Evolutionary conservation across 208 protist species (phyloP), one percentile per base, ranked within the genome.

Genomic region (Lotmaria passim): DNA sequence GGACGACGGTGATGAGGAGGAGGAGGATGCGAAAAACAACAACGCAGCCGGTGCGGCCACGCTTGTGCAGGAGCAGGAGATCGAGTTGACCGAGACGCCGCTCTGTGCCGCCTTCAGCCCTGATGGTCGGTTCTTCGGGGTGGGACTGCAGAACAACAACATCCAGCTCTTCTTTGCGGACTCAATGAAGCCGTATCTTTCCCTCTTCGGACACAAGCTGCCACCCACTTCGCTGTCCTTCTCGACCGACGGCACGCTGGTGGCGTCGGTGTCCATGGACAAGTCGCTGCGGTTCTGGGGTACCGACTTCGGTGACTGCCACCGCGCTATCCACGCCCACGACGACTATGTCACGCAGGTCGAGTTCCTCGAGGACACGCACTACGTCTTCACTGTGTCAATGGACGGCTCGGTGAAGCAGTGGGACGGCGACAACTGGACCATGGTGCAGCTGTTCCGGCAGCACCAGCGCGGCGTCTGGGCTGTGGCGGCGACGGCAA

Each of bases 201-300:
- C 93, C 10, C 85, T 99, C 17, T 99, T 99, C 78, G 98, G 98
- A 2, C 98, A 99, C 78, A 99, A 99, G 69, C 83, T 99, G 23
- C 99, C 99, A 0, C 96, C 98, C 0, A 94, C 96, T 30, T 82
- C 78, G 8, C 53, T 99, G 17, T 86, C 93, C 68, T 98, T 99
- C 64, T 95, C 83, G 34, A 87, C 83, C 15, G 98, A 99, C 81
- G 83, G 86, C 41, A 91, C 91, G 26, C 78, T 98, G n/a, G 76
- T 96, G n/a, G 93, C 96, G 3, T 98, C 97, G n/a, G 98, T 94
- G 4, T 95, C 90, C 24, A 98, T 98, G 39, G 99, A 99, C 84
- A 99, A 99, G 85, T 99, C 97, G 51, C 79, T 99, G 43, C 98
- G 99, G 60, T 97, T 99, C 56, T 99, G 98, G 98, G 98, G 98